Evolutionary conservation across 257 asterid genomes (phyloP).

Genomic region (Plectranthus barbatus): DNA sequence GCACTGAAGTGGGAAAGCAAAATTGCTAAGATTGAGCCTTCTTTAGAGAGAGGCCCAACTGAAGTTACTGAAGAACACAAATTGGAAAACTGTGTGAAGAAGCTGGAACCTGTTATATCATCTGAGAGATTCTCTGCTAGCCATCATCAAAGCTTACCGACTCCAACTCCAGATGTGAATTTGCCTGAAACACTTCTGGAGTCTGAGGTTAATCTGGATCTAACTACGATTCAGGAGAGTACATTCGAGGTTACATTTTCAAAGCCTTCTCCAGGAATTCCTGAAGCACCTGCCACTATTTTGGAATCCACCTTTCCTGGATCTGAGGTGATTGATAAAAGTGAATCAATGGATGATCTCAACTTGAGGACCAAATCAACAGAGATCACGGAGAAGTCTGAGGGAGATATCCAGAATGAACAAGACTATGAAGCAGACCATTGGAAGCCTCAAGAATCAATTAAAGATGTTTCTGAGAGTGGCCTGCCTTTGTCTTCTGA

Average conservation of each 20-base stretch:
- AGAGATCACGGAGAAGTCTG: constrained; percentile 44
- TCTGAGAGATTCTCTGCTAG: constrained; percentile 30
- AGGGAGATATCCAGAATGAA: constrained; percentile 33
- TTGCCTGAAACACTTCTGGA: constrained; percentile 59
- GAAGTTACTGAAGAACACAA: constrained; percentile 30
- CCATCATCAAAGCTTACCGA: constrained; percentile 26
- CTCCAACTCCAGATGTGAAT: constrained; percentile 29
- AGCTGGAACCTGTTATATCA: constrained; percentile 27
- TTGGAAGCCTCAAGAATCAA: constrained; percentile 56
- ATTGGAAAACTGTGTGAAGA: constrained; percentile 26
- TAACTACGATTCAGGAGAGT: constrained; percentile 43
- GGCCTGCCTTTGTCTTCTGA: constrained; percentile 49
- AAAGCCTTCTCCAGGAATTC: constrained; percentile 18
- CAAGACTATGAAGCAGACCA: constrained; percentile 44
- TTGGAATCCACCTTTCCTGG: constrained; percentile 22
- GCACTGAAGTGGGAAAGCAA: constrained; percentile 36
- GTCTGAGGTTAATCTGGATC: constrained; percentile 29
- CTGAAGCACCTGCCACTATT: constrained; percentile 24
- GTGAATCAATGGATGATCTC: constrained; percentile 25
- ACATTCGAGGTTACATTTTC: constrained; percentile 35
- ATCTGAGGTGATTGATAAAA: constrained; percentile 28
- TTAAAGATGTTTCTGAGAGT: constrained; percentile 42
- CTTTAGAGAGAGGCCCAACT: constrained; percentile 24
- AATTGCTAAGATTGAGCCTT: constrained; percentile 18
- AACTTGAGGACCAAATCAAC: constrained; percentile 21